phyloP scores from a whole-genome alignment of 768 basidiomycete species.

The Agaricus sinodeliciosus region DNA sequence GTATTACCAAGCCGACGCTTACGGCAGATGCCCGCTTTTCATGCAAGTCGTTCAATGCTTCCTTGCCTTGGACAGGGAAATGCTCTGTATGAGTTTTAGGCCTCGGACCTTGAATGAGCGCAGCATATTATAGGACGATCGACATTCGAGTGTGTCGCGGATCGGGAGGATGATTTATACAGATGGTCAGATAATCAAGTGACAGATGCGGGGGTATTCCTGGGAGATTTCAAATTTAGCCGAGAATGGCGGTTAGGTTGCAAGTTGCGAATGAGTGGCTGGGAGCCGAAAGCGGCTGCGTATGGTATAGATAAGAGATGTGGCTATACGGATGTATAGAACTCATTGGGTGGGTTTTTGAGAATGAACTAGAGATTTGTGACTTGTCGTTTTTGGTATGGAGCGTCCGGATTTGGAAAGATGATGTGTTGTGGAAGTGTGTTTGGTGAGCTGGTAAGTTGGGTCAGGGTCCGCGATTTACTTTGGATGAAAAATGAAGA shows the following conservation, averaged over 20 bases:
- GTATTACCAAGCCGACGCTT: too few relatives aligned
- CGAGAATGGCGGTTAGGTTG: neutral
- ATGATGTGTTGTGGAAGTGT: neutral
- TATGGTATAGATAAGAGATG: neutral
- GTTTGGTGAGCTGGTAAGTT: neutral
- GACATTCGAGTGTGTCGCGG: too few relatives aligned
- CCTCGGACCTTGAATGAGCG: too few relatives aligned
- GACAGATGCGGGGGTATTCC: slow-evolving; percentile 1
- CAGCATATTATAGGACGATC: too few relatives aligned
- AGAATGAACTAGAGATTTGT: neutral
- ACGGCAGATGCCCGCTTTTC: too few relatives aligned
- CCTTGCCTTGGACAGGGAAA: too few relatives aligned
- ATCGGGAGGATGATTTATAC: neutral
- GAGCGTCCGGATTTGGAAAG: neutral
- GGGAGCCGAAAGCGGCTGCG: neutral
- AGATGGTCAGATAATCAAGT: neutral
- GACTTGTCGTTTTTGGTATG: neutral
- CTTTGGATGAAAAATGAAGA: too few relatives aligned
- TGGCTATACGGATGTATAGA: neutral
- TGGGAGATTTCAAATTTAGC: slow-evolving; percentile 4
- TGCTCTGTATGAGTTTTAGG: too few relatives aligned
- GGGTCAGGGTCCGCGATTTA: slow-evolving; percentile 1
- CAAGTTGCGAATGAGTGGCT: neutral
- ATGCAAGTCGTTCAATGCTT: too few relatives aligned
- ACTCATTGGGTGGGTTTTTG: neutral